Conservation (phyloP, 208 protist genomes). For the Endotrypanum monterogeii region DNA sequence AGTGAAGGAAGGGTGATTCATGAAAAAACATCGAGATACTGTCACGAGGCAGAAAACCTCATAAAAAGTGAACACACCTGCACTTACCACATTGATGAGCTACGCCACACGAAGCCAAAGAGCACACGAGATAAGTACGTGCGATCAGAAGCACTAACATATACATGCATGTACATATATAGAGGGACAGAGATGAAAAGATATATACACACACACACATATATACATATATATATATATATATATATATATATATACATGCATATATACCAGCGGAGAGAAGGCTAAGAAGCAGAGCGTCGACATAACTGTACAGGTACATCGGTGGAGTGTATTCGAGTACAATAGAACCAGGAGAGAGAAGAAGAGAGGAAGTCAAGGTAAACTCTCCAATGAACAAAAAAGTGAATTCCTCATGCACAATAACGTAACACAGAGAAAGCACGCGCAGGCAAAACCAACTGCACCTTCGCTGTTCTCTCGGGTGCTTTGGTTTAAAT, state of each 20-base stretch:
- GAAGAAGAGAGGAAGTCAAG: not conserved
- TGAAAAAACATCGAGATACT: too few species aligned
- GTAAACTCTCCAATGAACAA: conserved; percentile 2
- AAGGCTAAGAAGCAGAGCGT: not conserved
- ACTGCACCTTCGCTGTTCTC: too few species aligned
- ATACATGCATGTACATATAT: not conserved
- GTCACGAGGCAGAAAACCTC: too few species aligned
- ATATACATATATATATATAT: not conserved
- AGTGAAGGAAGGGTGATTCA: too few species aligned
- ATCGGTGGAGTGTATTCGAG: not conserved
- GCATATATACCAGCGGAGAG: not conserved
- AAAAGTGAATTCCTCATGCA: not conserved
- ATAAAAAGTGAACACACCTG: too few species aligned
- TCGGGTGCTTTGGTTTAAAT: too few species aligned
- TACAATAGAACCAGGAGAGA: conserved; percentile 11
- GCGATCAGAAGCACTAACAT: too few species aligned
- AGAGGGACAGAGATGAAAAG: too few species aligned
- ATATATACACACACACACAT: not conserved
- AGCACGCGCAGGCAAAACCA: not conserved
- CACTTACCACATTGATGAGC: too few species aligned
- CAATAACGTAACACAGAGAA: not conserved
- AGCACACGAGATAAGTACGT: too few species aligned
- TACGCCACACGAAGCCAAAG: too few species aligned
- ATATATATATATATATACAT: not conserved
- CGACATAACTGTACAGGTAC: not conserved